Evolutionary conservation across 1,139 yeast genomes (phyloP).

Genomic region (Geotrichum carabidarum): DNA sequence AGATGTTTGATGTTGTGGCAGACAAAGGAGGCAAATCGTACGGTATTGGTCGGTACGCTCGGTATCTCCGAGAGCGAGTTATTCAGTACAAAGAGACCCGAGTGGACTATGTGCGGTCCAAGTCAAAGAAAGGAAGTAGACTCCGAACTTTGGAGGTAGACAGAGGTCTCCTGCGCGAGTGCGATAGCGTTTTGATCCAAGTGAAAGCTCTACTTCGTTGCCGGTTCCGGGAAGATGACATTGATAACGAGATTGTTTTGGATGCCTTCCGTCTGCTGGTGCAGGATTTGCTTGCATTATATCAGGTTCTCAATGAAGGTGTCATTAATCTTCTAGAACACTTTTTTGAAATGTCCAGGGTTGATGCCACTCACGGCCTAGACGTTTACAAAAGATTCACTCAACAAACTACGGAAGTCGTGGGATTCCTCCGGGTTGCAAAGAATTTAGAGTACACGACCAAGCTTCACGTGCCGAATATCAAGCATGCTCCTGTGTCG

Average conservation of each 20-base stretch:
- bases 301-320: constrained; percentile 90
- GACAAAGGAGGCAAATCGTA: constrained; percentile 49
- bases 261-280: constrained; percentile 84
- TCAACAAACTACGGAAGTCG: constrained; percentile 80
- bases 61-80: constrained; percentile 64
- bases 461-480: constrained; percentile 87
- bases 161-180: constrained; percentile 78
- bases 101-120: constrained; percentile 69
- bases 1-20: constrained; percentile 50
- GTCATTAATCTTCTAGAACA: constrained; percentile 89
- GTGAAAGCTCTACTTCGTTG: constrained; percentile 72
- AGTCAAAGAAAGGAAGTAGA: constrained; percentile 49
- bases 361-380: constrained; percentile 82
- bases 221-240: constrained; percentile 62
- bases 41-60: constrained; percentile 62
- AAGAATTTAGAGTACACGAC: constrained; percentile 83
- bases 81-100: constrained; percentile 60
- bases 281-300: constrained; percentile 75
- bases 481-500: constrained; percentile 95
- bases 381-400: constrained; percentile 80
- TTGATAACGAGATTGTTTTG: constrained; percentile 74
- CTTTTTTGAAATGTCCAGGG: constrained; percentile 83
- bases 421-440: constrained; percentile 80
- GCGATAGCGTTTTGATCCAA: constrained; percentile 78
- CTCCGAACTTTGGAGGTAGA: constrained; percentile 61